phyloP scores from a whole-genome alignment of 306 rosid species.

The Rubus idaeus region DNA sequence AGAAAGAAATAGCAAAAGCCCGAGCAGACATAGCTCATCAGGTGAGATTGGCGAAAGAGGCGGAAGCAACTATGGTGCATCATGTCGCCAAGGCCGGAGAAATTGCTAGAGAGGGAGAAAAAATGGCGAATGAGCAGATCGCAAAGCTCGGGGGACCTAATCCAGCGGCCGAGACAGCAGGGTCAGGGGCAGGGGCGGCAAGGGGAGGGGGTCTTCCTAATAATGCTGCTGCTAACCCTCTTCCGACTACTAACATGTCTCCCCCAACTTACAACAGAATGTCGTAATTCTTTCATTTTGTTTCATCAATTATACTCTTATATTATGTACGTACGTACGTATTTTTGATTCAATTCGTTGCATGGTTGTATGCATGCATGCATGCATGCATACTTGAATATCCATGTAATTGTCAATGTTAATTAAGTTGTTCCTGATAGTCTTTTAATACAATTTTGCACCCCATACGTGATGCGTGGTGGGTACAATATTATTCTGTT shows the following conservation, averaged over 20 bases:
- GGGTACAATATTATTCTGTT: background rate
- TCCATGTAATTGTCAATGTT: background rate
- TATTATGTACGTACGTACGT: background rate
- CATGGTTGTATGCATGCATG: background rate
- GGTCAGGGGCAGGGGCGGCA: background rate
- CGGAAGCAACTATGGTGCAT: conserved; percentile 61
- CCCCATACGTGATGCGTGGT: background rate
- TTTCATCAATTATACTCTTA: background rate
- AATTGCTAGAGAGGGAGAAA: conserved; percentile 26
- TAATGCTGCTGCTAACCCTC: background rate
- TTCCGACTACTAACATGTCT: background rate
- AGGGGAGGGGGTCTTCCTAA: background rate
- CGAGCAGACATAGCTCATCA: conserved; percentile 66
- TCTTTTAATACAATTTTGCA: background rate
- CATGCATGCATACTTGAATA: too few species aligned
- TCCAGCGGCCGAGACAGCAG: background rate
- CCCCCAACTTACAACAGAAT: conserved; percentile 3
- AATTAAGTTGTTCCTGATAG: background rate
- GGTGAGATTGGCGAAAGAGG: conserved; percentile 73
- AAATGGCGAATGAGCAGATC: conserved; percentile 19
- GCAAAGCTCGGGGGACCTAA: conserved; percentile 20
- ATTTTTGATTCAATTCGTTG: background rate
- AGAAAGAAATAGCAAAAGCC: conserved; percentile 62
- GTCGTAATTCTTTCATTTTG: background rate
- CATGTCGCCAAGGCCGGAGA: conserved; percentile 58